A percentile compares a stretch with the other conserved stretches of the same genome.
These are phyloP conservation scores for Backusella liffmaniae DNA, from an alignment of 192 early-diverging fungal genomes.

Conservation along the genomic window DNA sequence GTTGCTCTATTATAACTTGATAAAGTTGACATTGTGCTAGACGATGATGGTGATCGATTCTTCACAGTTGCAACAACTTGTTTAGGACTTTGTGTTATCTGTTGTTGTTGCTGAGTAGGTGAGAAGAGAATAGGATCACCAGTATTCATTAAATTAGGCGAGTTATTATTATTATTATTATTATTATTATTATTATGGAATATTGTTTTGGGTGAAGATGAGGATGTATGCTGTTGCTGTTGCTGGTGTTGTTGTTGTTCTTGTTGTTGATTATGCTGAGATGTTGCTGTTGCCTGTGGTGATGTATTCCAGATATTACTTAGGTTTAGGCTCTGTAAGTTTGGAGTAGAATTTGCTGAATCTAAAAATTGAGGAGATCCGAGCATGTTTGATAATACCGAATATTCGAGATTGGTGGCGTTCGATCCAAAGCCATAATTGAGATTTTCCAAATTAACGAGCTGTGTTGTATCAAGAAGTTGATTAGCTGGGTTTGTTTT, in stretches of 20 bases:
- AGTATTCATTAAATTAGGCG: neutral
- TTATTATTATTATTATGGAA: neutral
- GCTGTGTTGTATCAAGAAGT: constrained; percentile 10
- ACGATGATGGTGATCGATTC: neutral
- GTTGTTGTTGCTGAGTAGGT: neutral
- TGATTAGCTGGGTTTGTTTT: constrained; percentile 5
- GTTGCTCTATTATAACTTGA: constrained; percentile 73
- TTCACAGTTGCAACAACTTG: neutral
- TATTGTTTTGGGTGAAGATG: neutral
- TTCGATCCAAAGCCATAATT: constrained; percentile 83
- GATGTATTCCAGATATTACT: neutral
- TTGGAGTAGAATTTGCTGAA: neutral
- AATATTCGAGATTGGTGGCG: constrained; percentile 84
- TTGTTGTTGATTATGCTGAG: neutral
- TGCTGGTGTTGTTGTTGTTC: neutral
- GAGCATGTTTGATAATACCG: constrained; percentile 88
- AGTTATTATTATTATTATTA: neutral
- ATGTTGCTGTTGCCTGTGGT: neutral
- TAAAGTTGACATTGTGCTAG: neutral
- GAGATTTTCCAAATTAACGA: constrained; percentile 15
- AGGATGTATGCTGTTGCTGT: neutral
- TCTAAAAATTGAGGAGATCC: constrained; percentile 41
- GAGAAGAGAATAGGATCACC: constrained; percentile 8
- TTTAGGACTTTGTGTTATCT: neutral
- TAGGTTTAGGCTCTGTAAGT: neutral